Base-by-base conservation (phyloP, 371 early-diverging fungal species). In the Apophysomyces ossiformis region DNA sequence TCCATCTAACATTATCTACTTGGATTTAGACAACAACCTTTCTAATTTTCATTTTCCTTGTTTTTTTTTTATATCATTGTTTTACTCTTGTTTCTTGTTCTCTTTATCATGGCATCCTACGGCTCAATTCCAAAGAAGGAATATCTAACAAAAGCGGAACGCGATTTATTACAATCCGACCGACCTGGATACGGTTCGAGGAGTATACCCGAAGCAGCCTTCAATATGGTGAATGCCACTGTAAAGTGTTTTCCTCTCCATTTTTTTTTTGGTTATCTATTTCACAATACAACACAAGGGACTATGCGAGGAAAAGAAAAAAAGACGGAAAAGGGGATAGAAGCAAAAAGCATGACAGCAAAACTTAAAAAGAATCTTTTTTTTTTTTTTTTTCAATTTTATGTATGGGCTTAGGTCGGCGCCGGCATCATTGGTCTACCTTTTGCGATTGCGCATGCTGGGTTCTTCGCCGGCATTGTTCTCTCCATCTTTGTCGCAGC, bases 401-500 rank as follows among this genome's bases (percentile, higher is more conserved):
- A 11, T 47, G n/a, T 18, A 7, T n/a, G 13, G n/a, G 7, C 21
- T 50, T 50, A 50, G 54, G 54, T 84, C 16, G 84, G 84, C 7
- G 78, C 84, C 12, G 84, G 84, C 37, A 77, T 84, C 54, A 70
- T 84, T 56, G 84, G 82, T 0, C 60, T 84, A n/a, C 69, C 80
- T 5, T 79, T 77, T 66, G 81, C 83, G 7, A 68, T 80, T 41
- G 69, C 72, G 45, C 71, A 81, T 18, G 75, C 81, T 43, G 85
- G 85, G 4, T 78, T 84, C 62, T 64, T 83, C n/a, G 61, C 73
- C 8, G 85, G 85, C 32, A 56, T 84, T 21, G 54, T 71, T 7
- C 65, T 81, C 5, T 82, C 81, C 8, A 57, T 75, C 1, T 66
- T 74, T 37, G 85, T 84, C 2, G 75, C 75, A 5, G 39, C 74